These are phyloP conservation scores for Coniferiporia sulphurascens DNA, from an alignment of 1,284 basidiomycete species.

Conservation along the genomic window DNA sequence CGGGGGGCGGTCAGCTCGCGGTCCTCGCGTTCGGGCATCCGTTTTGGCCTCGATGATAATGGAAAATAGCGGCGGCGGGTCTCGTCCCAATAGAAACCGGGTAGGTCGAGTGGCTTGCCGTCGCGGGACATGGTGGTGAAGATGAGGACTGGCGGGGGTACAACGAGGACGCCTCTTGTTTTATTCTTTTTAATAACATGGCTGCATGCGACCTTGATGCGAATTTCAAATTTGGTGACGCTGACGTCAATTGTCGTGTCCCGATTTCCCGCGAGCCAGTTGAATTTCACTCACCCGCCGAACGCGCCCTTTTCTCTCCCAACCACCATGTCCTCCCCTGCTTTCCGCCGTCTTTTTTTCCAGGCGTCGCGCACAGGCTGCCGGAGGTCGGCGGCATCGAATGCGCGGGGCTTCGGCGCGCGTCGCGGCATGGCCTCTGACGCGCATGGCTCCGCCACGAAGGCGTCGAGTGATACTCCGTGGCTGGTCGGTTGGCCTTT, in stretches of 20 bases:
- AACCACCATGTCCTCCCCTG: conserved; percentile 12
- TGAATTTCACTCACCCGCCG: not conserved
- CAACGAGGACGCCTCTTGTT: not conserved
- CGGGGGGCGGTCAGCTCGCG: not conserved
- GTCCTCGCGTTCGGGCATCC: not conserved
- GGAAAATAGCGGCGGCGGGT: conserved; percentile 15
- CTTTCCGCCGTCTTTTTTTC: conserved; percentile 6
- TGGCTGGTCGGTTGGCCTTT: conserved; percentile 14
- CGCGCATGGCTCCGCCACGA: not conserved
- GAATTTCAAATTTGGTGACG: not conserved
- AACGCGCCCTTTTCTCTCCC: not conserved
- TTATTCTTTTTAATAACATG: no score
- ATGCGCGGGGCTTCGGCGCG: not conserved
- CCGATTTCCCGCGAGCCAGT: not conserved
- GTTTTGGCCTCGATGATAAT: conserved; percentile 6
- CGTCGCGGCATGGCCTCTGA: conserved; percentile 16
- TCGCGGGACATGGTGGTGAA: conserved; percentile 8
- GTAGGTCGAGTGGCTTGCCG: conserved; percentile 12
- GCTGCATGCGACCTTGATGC: not conserved
- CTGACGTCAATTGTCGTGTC: not conserved
- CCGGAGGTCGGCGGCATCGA: conserved; percentile 4
- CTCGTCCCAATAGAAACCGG: conserved; percentile 16
- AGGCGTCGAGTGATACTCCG: conserved; percentile 12
- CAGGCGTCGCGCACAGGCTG: conserved; percentile 1
- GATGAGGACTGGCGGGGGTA: not conserved